Percentiles rank a stretch among this genome's conserved stretches.
Conservation (phyloP, 1,139 yeast genomes). For the Scheffersomyces illinoinensis region DNA sequence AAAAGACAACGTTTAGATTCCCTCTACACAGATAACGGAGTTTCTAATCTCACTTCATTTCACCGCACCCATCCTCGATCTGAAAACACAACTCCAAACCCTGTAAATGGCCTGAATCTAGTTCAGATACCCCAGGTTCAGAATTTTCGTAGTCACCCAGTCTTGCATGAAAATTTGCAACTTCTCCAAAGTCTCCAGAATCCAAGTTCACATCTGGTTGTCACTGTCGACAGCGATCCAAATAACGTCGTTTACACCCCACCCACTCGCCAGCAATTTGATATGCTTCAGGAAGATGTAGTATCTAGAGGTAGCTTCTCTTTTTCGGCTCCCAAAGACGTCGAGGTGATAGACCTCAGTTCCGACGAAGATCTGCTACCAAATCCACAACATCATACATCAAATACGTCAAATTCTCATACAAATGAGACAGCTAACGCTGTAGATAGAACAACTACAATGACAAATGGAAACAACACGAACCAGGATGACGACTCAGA, state of each 20-base stretch:
- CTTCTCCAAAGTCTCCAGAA: neutral
- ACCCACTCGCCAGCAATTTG: neutral
- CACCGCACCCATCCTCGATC: neutral
- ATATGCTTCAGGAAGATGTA: neutral
- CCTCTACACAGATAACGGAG: neutral
- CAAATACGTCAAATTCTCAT: neutral
- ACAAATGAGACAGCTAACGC: neutral
- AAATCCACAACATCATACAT: neutral
- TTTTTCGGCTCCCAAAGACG: slow-evolving; percentile 1
- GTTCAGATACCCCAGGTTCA: neutral
- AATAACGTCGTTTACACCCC: neutral
- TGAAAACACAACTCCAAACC: neutral
- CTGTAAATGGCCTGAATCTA: neutral
- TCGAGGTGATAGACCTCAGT: slow-evolving; percentile 7
- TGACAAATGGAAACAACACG: neutral
- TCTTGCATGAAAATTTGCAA: neutral
- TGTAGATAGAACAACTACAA: neutral
- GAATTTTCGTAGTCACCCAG: neutral
- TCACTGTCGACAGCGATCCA: neutral
- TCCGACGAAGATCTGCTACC: slow-evolving; percentile 7
- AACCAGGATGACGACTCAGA: slow-evolving; percentile 12
- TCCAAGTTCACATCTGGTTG: neutral
- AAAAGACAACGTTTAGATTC: neutral
- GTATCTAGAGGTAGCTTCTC: neutral
- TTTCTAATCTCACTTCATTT: neutral